phyloP scores from a whole-genome alignment of 768 basidiomycete genomes.

The Phlebiopsis flavidoalba region DNA sequence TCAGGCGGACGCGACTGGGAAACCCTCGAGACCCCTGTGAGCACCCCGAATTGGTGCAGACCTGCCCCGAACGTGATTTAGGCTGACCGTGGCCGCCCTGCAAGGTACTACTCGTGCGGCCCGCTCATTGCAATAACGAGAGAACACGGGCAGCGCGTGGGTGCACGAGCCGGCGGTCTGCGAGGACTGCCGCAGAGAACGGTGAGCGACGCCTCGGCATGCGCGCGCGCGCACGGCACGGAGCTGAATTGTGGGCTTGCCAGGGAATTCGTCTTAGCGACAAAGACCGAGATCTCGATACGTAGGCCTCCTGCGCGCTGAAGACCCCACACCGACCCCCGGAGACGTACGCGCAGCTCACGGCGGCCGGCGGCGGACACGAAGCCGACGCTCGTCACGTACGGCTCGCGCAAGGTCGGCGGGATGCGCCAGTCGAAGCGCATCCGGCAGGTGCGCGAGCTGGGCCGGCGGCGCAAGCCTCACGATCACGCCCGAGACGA shows the following conservation, averaged over 20 bases:
- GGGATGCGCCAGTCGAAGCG: conserved; percentile 56
- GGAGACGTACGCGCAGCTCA: conserved; percentile 23
- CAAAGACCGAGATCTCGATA: conserved; percentile 56
- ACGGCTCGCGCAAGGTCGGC: conserved; percentile 37
- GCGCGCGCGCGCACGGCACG: not conserved
- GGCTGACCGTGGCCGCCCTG: not conserved
- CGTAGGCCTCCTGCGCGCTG: conserved; percentile 37
- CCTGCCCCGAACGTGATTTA: not conserved
- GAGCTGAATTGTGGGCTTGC: not conserved
- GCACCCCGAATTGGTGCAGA: conserved; percentile 19
- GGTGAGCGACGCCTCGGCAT: conserved; percentile 32
- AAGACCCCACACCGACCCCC: conserved; percentile 27
- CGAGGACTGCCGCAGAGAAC: conserved; percentile 51
- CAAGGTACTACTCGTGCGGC: conserved; percentile 56
- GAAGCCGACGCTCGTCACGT: conserved; percentile 24
- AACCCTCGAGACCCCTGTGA: conserved; percentile 50
- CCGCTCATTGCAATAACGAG: conserved; percentile 48
- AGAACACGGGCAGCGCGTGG: conserved; percentile 33
- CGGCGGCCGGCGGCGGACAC: conserved; percentile 7
- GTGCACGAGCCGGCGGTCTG: conserved; percentile 52
- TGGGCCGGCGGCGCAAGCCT: conserved; percentile 46
- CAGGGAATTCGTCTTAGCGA: conserved; percentile 56
- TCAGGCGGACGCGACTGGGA: conserved; percentile 66
- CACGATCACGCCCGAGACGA: conserved; percentile 56
- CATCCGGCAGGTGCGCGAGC: conserved; percentile 51